A percentile compares a stretch with the other conserved stretches of the same genome.
Evolutionary conservation across 2,329 filamentous ascomycete genomes (phyloP).

Genomic region (Apiospora pterosperma): DNA sequence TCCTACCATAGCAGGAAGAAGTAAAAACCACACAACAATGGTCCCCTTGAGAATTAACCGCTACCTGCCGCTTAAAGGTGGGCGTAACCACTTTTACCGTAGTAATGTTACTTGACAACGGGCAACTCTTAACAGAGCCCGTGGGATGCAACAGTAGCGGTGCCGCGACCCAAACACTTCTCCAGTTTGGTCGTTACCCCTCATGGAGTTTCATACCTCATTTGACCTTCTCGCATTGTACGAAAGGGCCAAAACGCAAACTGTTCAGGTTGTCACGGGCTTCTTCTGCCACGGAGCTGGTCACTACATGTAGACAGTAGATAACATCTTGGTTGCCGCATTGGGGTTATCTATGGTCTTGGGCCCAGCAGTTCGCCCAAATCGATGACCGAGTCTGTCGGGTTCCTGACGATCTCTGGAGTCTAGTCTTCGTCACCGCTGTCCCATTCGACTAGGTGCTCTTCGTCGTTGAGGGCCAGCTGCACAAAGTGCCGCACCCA

Average conservation of each 20-base stretch:
- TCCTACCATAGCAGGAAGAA: neutral
- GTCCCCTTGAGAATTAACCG: neutral
- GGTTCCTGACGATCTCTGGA: neutral
- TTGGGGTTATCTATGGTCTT: neutral
- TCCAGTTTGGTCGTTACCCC: slow-evolving; percentile 2
- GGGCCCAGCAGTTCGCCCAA: neutral
- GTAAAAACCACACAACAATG: neutral
- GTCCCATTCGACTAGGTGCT: slow-evolving; percentile 43
- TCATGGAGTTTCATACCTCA: neutral
- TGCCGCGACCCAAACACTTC: neutral
- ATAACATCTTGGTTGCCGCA: slow-evolving; percentile 1
- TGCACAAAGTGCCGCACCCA: slow-evolving; percentile 55
- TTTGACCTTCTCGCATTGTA: neutral
- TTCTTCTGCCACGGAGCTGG: neutral
- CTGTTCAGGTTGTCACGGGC: neutral
- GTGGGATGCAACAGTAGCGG: slow-evolving; percentile 2
- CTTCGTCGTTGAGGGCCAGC: slow-evolving; percentile 50
- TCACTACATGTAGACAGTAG: neutral
- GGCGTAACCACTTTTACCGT: neutral
- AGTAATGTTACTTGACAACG: neutral
- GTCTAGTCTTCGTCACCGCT: slow-evolving; percentile 32
- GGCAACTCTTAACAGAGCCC: neutral
- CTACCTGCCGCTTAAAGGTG: neutral
- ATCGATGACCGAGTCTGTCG: neutral
- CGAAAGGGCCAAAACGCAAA: neutral